Conservation (phyloP, 1,284 basidiomycete genomes). For the Ceratorhiza oryzae-sativae region DNA sequence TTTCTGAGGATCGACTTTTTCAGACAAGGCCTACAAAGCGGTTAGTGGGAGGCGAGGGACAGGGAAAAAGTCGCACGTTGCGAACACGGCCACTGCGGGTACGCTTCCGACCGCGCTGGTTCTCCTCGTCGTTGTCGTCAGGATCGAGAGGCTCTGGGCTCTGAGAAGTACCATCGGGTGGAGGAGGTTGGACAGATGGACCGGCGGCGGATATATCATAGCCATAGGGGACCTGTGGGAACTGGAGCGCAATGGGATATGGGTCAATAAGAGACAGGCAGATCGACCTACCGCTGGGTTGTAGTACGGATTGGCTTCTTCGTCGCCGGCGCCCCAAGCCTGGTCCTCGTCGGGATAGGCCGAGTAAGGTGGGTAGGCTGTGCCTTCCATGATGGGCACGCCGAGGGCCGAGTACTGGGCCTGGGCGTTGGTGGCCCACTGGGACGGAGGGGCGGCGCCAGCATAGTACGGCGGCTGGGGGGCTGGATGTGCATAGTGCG, state of each 20-base stretch:
- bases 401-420: conserved; percentile 26
- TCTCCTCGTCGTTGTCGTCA: conserved; percentile 27
- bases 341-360: conserved; percentile 31
- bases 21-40: background rate
- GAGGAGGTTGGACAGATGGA: background rate
- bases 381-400: conserved; percentile 20
- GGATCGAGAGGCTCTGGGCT: conserved; percentile 21
- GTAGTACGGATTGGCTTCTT: conserved; percentile 16
- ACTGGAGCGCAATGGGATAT: background rate
- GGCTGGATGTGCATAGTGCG: background rate
- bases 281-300: background rate
- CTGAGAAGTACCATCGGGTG: conserved; percentile 10
- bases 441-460: conserved; percentile 15
- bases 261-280: background rate
- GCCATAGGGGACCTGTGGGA: conserved; percentile 16
- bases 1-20: conserved; percentile 37
- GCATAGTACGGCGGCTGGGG: conserved; percentile 31
- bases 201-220: background rate
- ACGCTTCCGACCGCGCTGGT: conserved; percentile 16
- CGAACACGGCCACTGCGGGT: conserved; percentile 31
- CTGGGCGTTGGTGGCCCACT: conserved; percentile 5
- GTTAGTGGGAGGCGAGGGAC: background rate
- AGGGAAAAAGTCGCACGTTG: background rate
- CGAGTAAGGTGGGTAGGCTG: conserved; percentile 8
- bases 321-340: conserved; percentile 16